Conservation (phyloP, 352 stramenopile species). For the Pythium phragmitis region DNA sequence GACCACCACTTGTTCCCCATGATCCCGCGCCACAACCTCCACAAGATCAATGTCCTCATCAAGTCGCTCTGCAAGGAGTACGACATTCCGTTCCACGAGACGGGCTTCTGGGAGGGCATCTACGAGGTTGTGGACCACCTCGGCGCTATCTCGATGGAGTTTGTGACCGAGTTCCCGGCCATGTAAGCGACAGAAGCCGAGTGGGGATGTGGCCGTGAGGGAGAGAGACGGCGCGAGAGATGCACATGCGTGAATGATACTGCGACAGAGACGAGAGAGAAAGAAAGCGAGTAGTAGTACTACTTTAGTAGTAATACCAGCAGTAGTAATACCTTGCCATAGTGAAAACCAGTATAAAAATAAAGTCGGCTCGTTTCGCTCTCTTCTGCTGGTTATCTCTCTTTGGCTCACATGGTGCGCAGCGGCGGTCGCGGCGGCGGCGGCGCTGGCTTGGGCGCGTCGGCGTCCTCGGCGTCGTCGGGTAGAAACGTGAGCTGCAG, state of each 20-base stretch:
- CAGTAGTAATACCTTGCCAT: too few relatives aligned
- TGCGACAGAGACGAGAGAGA: not conserved
- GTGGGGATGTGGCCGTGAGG: not conserved
- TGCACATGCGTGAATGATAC: not conserved
- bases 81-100: conserved; percentile 96
- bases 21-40: conserved; percentile 96
- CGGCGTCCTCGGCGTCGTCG: conserved; percentile 24
- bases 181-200: conserved; percentile 87
- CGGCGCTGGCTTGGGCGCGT: conserved; percentile 42
- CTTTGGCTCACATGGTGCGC: conserved; percentile 16
- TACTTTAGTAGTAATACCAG: too few relatives aligned
- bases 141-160: conserved; percentile 92
- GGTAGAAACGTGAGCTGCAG: conserved; percentile 78
- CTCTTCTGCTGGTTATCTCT: not conserved
- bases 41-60: conserved; percentile 92
- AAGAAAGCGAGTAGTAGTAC: not conserved
- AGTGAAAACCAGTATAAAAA: too few relatives aligned
- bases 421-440: conserved; percentile 46
- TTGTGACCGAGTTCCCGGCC: conserved; percentile 96
- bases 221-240: not conserved
- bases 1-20: conserved; percentile 98
- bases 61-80: conserved; percentile 97
- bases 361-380: too few relatives aligned
- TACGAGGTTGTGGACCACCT: conserved; percentile 95
- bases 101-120: conserved; percentile 91